These are phyloP conservation scores for Datura wrightii DNA, from an alignment of 257 asterid genomes.

Conservation along the genomic window DNA sequence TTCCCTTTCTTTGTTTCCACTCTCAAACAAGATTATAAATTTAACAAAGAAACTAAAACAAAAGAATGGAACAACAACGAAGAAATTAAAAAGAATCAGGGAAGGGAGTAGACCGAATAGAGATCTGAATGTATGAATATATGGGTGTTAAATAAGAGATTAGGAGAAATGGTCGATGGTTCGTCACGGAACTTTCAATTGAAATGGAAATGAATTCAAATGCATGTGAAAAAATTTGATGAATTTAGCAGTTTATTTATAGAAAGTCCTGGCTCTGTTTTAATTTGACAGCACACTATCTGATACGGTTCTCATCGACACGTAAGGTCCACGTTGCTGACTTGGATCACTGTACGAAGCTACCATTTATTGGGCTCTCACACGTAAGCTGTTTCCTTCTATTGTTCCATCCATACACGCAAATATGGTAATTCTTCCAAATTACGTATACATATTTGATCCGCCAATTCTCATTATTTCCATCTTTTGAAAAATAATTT, in stretches of 20 bases:
- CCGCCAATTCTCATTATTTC: neutral
- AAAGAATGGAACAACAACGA: neutral
- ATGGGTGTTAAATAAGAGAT: neutral
- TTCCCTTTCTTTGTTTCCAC: neutral
- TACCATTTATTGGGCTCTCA: neutral
- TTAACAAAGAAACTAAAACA: neutral
- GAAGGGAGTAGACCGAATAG: neutral
- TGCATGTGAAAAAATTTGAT: neutral
- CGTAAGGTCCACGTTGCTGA: constrained; percentile 62
- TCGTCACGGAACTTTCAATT: neutral
- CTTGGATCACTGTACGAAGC: constrained; percentile 26
- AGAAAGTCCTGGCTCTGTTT: neutral
- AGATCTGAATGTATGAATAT: neutral
- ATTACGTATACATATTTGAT: neutral
- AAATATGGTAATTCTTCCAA: neutral
- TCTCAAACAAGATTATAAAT: neutral
- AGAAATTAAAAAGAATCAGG: neutral
- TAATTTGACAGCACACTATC: constrained; percentile 42
- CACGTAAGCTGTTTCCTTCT: neutral
- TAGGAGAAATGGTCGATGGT: neutral
- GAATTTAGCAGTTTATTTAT: constrained; percentile 1
- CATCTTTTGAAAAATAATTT: neutral
- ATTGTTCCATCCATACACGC: neutral
- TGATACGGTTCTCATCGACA: constrained; percentile 40
- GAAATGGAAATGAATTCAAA: neutral